Evolutionary conservation across 768 basidiomycete genomes (phyloP).

Genomic region (Trichaptum fuscoviolaceum): DNA sequence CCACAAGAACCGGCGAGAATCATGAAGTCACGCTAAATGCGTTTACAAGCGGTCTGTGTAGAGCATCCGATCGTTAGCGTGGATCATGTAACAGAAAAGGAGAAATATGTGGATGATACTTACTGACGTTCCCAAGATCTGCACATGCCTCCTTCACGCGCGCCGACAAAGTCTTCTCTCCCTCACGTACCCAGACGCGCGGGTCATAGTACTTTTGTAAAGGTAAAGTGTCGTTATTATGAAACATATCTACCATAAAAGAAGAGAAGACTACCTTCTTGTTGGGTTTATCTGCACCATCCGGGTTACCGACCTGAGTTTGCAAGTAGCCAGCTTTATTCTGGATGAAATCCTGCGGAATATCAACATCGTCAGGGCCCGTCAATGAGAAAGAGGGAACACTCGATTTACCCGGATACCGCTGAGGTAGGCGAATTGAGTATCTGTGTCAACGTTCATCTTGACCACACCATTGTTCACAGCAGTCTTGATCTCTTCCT

Average conservation of each 20-base stretch:
- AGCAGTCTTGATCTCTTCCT: conserved; percentile 91
- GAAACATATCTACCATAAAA: neutral
- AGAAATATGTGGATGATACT: conserved; percentile 19
- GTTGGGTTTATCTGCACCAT: conserved; percentile 96
- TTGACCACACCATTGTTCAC: conserved; percentile 93
- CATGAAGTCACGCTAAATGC: neutral
- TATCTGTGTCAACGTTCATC: conserved; percentile 99
- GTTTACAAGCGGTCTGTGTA: conserved; percentile 1
- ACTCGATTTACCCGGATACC: conserved; percentile 64
- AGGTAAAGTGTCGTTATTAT: conserved; percentile 10
- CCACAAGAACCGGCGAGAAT: neutral
- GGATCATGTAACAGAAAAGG: neutral
- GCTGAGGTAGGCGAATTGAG: conserved; percentile 84
- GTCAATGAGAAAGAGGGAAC: neutral
- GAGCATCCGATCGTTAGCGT: neutral
- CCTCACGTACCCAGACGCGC: conserved; percentile 97
- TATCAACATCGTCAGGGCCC: conserved; percentile 3
- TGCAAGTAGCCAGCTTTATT: conserved; percentile 86
- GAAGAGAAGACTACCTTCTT: conserved; percentile 67
- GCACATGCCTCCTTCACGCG: conserved; percentile 93
- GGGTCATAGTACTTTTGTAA: conserved; percentile 76
- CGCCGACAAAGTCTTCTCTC: conserved; percentile 83
- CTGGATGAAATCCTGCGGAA: conserved; percentile 70
- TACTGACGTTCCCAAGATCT: conserved; percentile 74
- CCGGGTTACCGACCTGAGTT: conserved; percentile 95